Evolutionary conservation across 2,329 filamentous ascomycete species (phyloP).

Genomic region (Diaporthe destruens): DNA sequence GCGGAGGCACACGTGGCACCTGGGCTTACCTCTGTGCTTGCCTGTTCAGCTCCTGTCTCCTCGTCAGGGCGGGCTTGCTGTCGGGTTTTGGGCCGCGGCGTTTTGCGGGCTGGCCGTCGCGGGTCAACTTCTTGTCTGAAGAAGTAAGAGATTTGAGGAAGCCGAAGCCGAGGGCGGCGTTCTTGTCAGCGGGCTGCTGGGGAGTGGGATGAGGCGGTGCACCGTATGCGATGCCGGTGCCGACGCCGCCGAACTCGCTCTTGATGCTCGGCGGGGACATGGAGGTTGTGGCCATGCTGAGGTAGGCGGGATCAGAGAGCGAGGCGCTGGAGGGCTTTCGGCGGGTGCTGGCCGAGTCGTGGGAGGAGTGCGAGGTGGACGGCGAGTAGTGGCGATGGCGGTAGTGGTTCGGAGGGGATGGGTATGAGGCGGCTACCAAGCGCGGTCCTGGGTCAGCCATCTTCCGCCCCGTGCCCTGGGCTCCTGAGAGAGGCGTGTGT

Average conservation of each 20-base stretch:
- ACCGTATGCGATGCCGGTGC: conserved; percentile 40
- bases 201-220: conserved; percentile 4
- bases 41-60: conserved; percentile 92
- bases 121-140: conserved; percentile 80
- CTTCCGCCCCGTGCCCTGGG: neutral
- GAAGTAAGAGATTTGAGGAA: conserved; percentile 72
- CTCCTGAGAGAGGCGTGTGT: neutral
- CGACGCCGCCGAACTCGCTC: conserved; percentile 37
- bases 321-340: neutral
- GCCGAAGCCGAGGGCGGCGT: conserved; percentile 62
- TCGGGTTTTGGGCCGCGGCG: conserved; percentile 95
- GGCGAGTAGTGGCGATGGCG: conserved; percentile 18
- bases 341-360: conserved; percentile 13
- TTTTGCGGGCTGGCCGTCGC: conserved; percentile 89
- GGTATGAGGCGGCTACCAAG: conserved; percentile 31
- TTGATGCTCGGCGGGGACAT: conserved; percentile 39
- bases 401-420: conserved; percentile 14
- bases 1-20: too few relatives aligned
- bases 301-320: conserved; percentile 4
- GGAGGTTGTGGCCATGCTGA: conserved; percentile 33
- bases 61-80: conserved; percentile 91
- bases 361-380: neutral
- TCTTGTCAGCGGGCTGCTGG: conserved; percentile 46
- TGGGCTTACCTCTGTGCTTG: conserved; percentile 87
- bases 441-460: conserved; percentile 39